Percentiles rank a stretch among this genome's conserved stretches.
phyloP scores from a whole-genome alignment of 768 basidiomycete species.

The Filobasidium wieringae region DNA sequence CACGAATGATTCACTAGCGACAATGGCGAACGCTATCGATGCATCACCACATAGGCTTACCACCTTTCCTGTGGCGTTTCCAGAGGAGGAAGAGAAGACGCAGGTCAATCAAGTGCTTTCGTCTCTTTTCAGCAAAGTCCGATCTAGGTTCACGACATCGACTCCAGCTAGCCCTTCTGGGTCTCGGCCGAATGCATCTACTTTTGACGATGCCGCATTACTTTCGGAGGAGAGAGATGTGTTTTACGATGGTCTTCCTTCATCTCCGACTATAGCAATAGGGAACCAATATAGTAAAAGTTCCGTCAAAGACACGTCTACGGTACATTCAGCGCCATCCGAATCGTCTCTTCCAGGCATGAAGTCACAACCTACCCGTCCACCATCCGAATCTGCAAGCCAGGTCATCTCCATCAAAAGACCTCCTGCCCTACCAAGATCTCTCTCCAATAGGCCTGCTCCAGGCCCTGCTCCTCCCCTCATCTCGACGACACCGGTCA shows the following conservation, averaged over 20 bases:
- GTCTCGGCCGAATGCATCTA: conserved; percentile 16
- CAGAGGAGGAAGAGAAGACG: conserved; percentile 81
- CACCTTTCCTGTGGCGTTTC: conserved; percentile 82
- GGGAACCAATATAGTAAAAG: no score
- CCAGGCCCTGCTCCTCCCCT: conserved; percentile 61
- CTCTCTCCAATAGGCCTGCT: background rate
- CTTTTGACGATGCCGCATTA: no score
- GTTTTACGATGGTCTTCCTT: background rate
- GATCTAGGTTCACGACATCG: conserved; percentile 62
- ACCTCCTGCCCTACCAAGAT: background rate
- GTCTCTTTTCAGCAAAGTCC: conserved; percentile 67
- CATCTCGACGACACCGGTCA: conserved; percentile 72
- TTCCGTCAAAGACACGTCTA: no score
- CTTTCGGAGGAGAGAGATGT: background rate
- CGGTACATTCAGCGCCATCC: no score
- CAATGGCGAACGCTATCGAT: no score
- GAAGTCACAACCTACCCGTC: no score
- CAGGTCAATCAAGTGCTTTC: conserved; percentile 74
- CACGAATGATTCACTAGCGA: no score
- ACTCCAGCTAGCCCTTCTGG: conserved; percentile 46
- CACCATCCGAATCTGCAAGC: no score
- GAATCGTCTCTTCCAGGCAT: no score
- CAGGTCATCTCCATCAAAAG: background rate
- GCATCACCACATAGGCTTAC: conserved; percentile 45
- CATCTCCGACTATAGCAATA: conserved; percentile 34